Evolutionary conservation across 2,329 filamentous ascomycete species (phyloP), one percentile per base, ranked within the genome.

Genomic region (Colletotrichum viniferum): DNA sequence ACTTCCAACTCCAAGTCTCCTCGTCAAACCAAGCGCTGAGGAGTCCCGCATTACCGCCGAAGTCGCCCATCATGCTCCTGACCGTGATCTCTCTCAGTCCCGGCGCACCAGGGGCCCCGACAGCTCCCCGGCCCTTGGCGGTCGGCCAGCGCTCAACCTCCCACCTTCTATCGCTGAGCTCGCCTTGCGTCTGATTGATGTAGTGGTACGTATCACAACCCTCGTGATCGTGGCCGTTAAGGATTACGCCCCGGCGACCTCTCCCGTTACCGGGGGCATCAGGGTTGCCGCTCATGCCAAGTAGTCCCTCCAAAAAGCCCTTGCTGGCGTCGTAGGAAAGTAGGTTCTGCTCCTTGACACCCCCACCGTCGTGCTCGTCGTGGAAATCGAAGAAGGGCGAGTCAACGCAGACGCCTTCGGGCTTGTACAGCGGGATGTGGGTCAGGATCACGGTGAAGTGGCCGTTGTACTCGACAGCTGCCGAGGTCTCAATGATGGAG

Each of bases 51-150:
- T 98, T 97, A 24, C 97, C 97, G n/a, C 92, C 93, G 84, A 94
- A 99, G 72, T 95, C 94, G 71, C 97, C 97, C 97, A 99, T 99
- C 96, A 99, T 98, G 84, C 95, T 98, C 74, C 96, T 92, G 3
- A 99, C 94, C 0, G 97, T 99, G 78, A 98, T 92, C 85, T 99
- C 97, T 32, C 96, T 89, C 7, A 98, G 87, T 1, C 94, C 94
- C 0, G 94, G 91, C 4, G 90, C 79, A 6, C 84, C 87, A 3
- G 84, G 79, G 3, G 83, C 81, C 9, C 83, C 85, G 2, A 87
- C 81, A 26, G 92, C 77, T 75, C 83, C 82, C 14, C 82, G 81
- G 7, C 79, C 78, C 13, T 83, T 81, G 2, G 89, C 89, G 58
- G 88, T 84, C 1, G 79, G 75, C 87, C 89, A 93, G 13, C 83